phyloP scores from a whole-genome alignment of 2,329 filamentous ascomycete species.

The Incumbomyces lentus region DNA sequence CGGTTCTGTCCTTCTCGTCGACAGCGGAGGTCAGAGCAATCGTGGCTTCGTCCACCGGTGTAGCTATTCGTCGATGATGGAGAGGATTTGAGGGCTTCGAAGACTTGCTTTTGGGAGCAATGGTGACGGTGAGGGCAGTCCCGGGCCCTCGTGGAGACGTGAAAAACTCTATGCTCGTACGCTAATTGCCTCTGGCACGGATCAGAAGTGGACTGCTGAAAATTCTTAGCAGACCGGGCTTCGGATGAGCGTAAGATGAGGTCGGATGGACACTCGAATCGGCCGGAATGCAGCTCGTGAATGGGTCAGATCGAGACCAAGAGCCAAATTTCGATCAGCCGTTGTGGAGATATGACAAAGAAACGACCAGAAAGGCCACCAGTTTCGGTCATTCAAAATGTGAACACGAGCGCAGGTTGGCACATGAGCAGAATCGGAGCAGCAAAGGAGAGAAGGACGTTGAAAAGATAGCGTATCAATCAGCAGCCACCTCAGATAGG shows the following conservation, averaged over 20 bases:
- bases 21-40: conserved; percentile 31
- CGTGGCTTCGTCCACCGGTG: conserved; percentile 22
- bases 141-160: conserved; percentile 45
- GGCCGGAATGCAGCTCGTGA: neutral
- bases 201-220: conserved; percentile 1
- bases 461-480: no score
- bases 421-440: conserved; percentile 1
- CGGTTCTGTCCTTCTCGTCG: conserved; percentile 35
- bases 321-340: neutral
- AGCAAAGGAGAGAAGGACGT: neutral
- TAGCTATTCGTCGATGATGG: conserved; percentile 2
- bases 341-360: conserved; percentile 4
- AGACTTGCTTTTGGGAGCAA: conserved; percentile 59
- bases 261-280: neutral
- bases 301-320: conserved; percentile 2
- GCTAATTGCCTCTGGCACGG: conserved; percentile 7
- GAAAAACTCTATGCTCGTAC: conserved; percentile 1
- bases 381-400: conserved; percentile 1
- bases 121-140: conserved; percentile 73
- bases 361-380: neutral
- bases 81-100: conserved; percentile 22
- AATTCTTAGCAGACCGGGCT: neutral
- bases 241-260: neutral
- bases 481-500: no score
- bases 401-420: neutral